Conservation (phyloP, 2,329 filamentous ascomycete species). For the Colletotrichum sp. region DNA sequence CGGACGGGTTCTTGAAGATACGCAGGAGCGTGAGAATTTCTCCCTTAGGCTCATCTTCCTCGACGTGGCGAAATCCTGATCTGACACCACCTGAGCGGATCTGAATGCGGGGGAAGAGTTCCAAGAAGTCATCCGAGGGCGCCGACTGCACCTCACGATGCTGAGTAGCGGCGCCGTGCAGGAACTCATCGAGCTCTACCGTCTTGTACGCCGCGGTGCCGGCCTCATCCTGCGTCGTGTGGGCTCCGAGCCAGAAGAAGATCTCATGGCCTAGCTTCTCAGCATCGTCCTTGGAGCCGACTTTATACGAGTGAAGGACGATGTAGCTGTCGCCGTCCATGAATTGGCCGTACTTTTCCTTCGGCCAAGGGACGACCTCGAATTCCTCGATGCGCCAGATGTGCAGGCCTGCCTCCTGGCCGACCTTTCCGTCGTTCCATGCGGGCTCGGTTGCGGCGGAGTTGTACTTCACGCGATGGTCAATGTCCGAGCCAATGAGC, state of each 20-base stretch:
- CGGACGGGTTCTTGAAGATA: constrained; percentile 64
- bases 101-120: constrained; percentile 64
- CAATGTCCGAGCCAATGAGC: constrained; percentile 66
- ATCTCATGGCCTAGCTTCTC: constrained; percentile 65
- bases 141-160: constrained; percentile 67
- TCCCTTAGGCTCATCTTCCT: constrained; percentile 44
- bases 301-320: constrained; percentile 63
- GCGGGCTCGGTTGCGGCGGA: constrained; percentile 70
- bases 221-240: constrained; percentile 72
- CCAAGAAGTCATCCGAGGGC: constrained; percentile 64
- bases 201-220: constrained; percentile 75
- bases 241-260: constrained; percentile 72
- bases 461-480: constrained; percentile 72
- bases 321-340: constrained; percentile 74
- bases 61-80: constrained; percentile 69
- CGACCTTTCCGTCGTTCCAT: constrained; percentile 66
- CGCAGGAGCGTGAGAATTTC: constrained; percentile 61
- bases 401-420: constrained; percentile 56
- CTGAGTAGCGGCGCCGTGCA: constrained; percentile 66
- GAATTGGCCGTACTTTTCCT: constrained; percentile 62
- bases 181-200: constrained; percentile 72
- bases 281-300: constrained; percentile 46
- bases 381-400: constrained; percentile 75
- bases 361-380: constrained; percentile 66
- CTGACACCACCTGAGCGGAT: constrained; percentile 65